Evolutionary conservation across 2,329 filamentous ascomycete species (phyloP).

Genomic region (Aspergillus ustus): DNA sequence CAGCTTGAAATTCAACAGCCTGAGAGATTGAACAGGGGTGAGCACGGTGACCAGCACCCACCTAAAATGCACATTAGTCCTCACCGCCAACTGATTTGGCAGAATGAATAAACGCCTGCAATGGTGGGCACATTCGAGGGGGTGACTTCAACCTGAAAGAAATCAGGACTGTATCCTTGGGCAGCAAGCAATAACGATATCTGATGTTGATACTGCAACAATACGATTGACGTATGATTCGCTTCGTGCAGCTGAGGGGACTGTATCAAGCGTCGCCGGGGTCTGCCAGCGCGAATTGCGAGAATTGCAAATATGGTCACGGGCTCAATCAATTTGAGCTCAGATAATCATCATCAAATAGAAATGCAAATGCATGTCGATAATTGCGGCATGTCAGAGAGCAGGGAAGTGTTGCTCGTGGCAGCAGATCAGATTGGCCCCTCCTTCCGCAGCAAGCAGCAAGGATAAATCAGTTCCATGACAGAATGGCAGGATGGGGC

Average conservation of each 20-base stretch:
- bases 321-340: slow-evolving; percentile 9
- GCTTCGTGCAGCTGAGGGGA: slow-evolving; percentile 9
- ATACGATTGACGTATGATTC: slow-evolving; percentile 5
- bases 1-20: background rate
- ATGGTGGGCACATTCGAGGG: background rate
- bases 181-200: slow-evolving; percentile 10
- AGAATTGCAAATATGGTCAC: slow-evolving; percentile 17
- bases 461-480: slow-evolving; percentile 28
- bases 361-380: slow-evolving; percentile 5
- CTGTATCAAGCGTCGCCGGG: slow-evolving; percentile 16
- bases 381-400: slow-evolving; percentile 21
- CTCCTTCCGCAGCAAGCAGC: slow-evolving; percentile 21
- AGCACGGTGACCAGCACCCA: background rate
- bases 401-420: slow-evolving; percentile 17
- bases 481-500: slow-evolving; percentile 19
- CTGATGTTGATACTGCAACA: slow-evolving; percentile 15
- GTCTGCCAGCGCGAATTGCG: slow-evolving; percentile 20
- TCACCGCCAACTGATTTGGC: background rate
- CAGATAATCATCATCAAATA: slow-evolving; percentile 4
- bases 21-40: background rate
- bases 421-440: slow-evolving; percentile 14
- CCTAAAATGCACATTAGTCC: background rate
- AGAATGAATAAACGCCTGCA: slow-evolving; percentile 1
- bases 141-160: background rate
- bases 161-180: background rate